Evolutionary conservation across 1,284 basidiomycete species (phyloP), one percentile per base, ranked within the genome.

Genomic region (Coniferiporia weirii): DNA sequence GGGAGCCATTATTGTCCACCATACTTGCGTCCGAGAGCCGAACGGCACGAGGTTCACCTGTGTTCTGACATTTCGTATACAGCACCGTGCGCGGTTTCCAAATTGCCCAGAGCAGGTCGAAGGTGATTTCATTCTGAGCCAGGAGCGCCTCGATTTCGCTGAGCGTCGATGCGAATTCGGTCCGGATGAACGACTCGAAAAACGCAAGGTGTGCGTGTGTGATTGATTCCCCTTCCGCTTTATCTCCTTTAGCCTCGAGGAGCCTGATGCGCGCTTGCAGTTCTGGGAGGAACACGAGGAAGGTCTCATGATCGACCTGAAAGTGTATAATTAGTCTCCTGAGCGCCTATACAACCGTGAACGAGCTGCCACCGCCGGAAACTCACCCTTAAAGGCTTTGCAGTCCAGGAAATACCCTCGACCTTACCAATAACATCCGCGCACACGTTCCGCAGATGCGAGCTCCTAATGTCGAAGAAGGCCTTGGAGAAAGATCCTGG

Each of bases 81-180:
- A 61, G 46, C 0, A 38, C 45, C 4, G 19, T 56, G 15, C 52
- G 45, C 1, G 63, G 58, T n/a, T 55, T 51, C 59, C 66, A 60
- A 46, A 68, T 58, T 13, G 63, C 60, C 64, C 67, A 67, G 6
- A 67, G 63, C 15, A 68, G 63, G 15, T 61, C 46, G 63, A 61
- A 68, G 0, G 66, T 63, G 52, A 69, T 65, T 32, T 64, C 61
- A 4, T 38, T 22, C 40, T 61, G 43, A 13, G 56, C 32, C 12
- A 61, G 35, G 1, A 67, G 58, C 2, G 66, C 54, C 4, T 52
- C 54, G 17, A 68, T 55, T 51, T 65, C 64, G 13, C 51, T 47
- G 19, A 66, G 48, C 15, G 51, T 60, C 0, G 63, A 45, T 12
- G 35, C 59, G 50, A 61, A 66, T n/a, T 61, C 54, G 6, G 56